Conservation (phyloP, 495 filamentous ascomycete genomes). For the Penicillium ochrochloron region DNA sequence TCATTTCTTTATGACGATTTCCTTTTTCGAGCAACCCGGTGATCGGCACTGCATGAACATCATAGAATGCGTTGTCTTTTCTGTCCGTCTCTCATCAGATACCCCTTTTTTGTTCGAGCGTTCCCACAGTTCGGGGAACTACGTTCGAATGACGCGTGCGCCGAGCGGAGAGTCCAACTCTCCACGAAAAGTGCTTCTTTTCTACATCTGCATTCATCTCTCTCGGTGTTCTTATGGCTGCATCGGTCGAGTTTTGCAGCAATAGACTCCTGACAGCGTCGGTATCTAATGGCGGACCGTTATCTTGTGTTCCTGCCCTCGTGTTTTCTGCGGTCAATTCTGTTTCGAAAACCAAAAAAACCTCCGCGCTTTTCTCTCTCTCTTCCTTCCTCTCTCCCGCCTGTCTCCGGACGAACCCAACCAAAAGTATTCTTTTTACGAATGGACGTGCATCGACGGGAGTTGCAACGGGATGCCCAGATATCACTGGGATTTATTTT, state of each 20-base stretch:
- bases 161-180: conserved; percentile 44
- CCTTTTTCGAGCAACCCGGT: conserved; percentile 44
- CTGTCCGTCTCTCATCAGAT: conserved; percentile 60
- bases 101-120: conserved; percentile 57
- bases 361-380: conserved; percentile 29
- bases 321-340: conserved; percentile 29
- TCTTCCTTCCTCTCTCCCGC: conserved; percentile 34
- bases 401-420: conserved; percentile 12
- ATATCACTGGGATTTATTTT: not conserved
- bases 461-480: conserved; percentile 13
- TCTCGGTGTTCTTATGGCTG: conserved; percentile 49
- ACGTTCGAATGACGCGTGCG: conserved; percentile 51
- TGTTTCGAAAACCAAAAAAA: conserved; percentile 25
- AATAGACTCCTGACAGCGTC: conserved; percentile 56
- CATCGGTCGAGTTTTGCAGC: conserved; percentile 49
- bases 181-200: conserved; percentile 50
- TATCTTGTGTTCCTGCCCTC: conserved; percentile 40
- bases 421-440: not conserved
- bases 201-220: conserved; percentile 48
- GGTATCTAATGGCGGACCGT: conserved; percentile 57
- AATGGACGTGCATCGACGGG: conserved; percentile 32
- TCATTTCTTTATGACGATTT: conserved; percentile 27
- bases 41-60: conserved; percentile 66
- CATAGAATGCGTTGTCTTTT: conserved; percentile 82
- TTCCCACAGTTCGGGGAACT: conserved; percentile 39